phyloP scores from a whole-genome alignment of 257 asterid genomes.

The Jaltomata sinuosa region DNA sequence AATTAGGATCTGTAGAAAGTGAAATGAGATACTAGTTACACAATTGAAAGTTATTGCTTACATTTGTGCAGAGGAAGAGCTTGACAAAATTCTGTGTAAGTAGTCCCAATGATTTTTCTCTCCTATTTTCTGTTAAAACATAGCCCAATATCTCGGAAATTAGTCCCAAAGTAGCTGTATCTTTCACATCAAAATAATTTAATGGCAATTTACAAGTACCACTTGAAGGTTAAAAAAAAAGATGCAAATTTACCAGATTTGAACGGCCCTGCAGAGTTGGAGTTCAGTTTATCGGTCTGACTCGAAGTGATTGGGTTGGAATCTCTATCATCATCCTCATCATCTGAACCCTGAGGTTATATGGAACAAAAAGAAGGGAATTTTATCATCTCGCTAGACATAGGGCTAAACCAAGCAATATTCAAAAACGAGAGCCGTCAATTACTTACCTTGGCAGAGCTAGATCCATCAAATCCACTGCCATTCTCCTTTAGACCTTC shows the following conservation, averaged over 20 bases:
- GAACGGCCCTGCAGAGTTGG: conserved; percentile 19
- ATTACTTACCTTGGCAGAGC: conserved; percentile 8
- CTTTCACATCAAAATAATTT: neutral
- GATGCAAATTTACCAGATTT: conserved; percentile 28
- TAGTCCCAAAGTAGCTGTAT: neutral
- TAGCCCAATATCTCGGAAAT: neutral
- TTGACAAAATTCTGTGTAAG: conserved; percentile 95
- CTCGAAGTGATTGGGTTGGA: conserved; percentile 34
- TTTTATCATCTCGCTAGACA: neutral
- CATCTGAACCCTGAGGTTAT: conserved; percentile 58
- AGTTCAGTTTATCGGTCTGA: conserved; percentile 41
- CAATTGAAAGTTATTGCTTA: conserved; percentile 19
- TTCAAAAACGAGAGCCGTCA: neutral
- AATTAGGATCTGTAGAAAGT: neutral
- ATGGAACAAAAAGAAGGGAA: neutral
- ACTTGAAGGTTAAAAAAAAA: neutral
- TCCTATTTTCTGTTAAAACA: conserved; percentile 56
- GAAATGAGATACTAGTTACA: neutral
- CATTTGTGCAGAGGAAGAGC: conserved; percentile 88
- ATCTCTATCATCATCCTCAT: conserved; percentile 62
- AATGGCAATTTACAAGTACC: neutral
- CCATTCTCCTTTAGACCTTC: conserved; percentile 60
- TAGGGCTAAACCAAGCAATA: neutral
- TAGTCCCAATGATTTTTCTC: conserved; percentile 89
- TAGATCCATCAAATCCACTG: conserved; percentile 37